Evolutionary conservation across 1,284 basidiomycete genomes (phyloP).

Genomic region (Irpex sp.): DNA sequence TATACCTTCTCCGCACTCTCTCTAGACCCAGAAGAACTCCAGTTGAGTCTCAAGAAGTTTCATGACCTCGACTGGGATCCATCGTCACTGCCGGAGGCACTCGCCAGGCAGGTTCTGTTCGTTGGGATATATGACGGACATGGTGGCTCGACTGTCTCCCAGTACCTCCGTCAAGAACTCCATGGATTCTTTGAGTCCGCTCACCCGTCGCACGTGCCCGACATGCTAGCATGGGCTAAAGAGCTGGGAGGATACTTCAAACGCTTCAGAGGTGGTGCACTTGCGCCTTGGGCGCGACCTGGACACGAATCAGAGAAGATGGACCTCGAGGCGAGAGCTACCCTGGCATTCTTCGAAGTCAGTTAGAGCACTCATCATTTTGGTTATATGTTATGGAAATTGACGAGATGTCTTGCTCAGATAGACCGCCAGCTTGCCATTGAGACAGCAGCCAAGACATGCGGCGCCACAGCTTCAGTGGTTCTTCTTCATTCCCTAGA

Average conservation of each 20-base stretch:
- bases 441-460: conserved; percentile 59
- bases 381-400: background rate
- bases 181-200: conserved; percentile 79
- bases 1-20: conserved; percentile 73
- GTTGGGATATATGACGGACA: conserved; percentile 86
- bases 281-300: conserved; percentile 62
- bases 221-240: conserved; percentile 74
- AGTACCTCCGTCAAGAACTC: conserved; percentile 70
- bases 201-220: conserved; percentile 63
- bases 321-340: conserved; percentile 81
- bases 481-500: conserved; percentile 86
- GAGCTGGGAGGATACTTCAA: conserved; percentile 86
- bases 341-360: conserved; percentile 84
- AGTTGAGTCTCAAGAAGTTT: conserved; percentile 55
- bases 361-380: conserved; percentile 16
- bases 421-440: conserved; percentile 39
- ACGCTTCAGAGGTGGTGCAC: conserved; percentile 77
- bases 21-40: conserved; percentile 71
- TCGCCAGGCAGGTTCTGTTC: conserved; percentile 76
- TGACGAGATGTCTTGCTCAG: background rate
- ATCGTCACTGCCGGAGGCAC: conserved; percentile 45
- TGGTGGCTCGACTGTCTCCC: conserved; percentile 34
- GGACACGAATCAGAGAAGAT: conserved; percentile 43
- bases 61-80: conserved; percentile 74
- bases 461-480: conserved; percentile 89